These are phyloP conservation scores for Metschnikowia reukaufii DNA, from an alignment of 805 yeast species.

Conservation along the genomic window DNA sequence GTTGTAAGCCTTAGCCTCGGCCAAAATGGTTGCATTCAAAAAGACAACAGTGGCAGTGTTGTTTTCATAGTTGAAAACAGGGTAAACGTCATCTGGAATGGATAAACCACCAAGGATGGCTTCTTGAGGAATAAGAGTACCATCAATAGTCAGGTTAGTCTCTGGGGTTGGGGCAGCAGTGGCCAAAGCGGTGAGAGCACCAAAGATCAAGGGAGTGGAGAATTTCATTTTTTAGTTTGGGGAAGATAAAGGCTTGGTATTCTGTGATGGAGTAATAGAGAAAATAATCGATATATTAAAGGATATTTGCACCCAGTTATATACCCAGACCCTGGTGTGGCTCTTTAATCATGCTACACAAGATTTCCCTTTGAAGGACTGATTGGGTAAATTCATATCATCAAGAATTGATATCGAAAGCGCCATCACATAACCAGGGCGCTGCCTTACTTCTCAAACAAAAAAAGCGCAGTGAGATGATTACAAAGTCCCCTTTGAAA, in stretches of 20 bases:
- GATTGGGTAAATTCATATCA: constrained; percentile 3
- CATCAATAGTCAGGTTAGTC: constrained; percentile 2
- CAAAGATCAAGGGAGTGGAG: constrained; percentile 15
- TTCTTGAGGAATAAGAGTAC: constrained; percentile 14
- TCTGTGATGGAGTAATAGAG: constrained; percentile 1
- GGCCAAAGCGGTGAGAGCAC: constrained; percentile 14
- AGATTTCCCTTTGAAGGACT: constrained; percentile 14
- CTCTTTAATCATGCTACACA: neutral
- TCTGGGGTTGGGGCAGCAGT: constrained; percentile 17
- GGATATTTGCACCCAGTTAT: neutral
- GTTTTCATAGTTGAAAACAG: constrained; percentile 14
- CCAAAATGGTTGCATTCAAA: constrained; percentile 20
- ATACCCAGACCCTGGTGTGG: neutral
- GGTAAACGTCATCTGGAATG: constrained; percentile 15
- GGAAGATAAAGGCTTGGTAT: neutral
- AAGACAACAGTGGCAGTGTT: constrained; percentile 15
- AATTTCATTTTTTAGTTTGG: constrained; percentile 14
- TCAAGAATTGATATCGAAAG: neutral
- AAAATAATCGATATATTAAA: neutral
- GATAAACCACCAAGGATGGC: constrained; percentile 17
- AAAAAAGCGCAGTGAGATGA: neutral
- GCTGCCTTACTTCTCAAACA: constrained; percentile 2
- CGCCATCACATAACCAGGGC: neutral
- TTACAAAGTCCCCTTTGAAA: constrained; percentile 9
- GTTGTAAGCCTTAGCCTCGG: constrained; percentile 13